Percentiles rank a stretch among this genome's conserved stretches.
Conservation (phyloP, 2,329 filamentous ascomycete genomes). For the Penicillium sp. region DNA sequence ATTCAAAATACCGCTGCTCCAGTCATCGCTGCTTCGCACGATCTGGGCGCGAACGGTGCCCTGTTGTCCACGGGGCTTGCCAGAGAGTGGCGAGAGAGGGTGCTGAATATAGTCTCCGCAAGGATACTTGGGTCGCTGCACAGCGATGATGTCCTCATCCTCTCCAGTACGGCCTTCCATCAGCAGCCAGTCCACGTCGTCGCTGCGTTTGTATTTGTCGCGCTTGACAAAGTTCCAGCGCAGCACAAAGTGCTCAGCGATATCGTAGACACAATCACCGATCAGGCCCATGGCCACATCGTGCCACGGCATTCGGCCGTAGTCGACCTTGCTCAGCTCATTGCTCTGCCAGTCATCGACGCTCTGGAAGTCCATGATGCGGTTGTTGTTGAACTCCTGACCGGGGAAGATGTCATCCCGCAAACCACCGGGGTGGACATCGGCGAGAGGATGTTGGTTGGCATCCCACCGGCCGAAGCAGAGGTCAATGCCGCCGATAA, state of each 20-base stretch:
- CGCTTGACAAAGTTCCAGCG: conserved; percentile 97
- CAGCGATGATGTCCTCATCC: conserved; percentile 79
- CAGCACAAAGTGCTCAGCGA: conserved; percentile 90
- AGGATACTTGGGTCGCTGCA: conserved; percentile 83
- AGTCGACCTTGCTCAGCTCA: conserved; percentile 84
- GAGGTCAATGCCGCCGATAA: conserved; percentile 89
- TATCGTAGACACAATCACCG: conserved; percentile 85
- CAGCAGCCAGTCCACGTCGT: conserved; percentile 76
- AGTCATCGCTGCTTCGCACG: conserved; percentile 85
- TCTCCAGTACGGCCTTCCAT: conserved; percentile 70
- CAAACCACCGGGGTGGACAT: conserved; percentile 80
- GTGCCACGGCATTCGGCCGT: conserved; percentile 96
- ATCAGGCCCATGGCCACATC: conserved; percentile 91
- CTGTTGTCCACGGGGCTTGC: conserved; percentile 59
- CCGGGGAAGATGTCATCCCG: conserved; percentile 84
- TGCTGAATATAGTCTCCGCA: conserved; percentile 84
- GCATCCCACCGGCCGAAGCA: conserved; percentile 95
- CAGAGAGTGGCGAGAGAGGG: conserved; percentile 64
- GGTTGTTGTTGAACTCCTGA: conserved; percentile 97
- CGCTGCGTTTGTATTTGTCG: conserved; percentile 93
- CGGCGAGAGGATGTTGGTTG: conserved; percentile 76
- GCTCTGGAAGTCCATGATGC: conserved; percentile 89
- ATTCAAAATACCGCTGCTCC: conserved; percentile 83
- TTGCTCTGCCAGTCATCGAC: conserved; percentile 92
- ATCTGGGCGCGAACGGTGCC: conserved; percentile 79